Evolutionary conservation across 352 stramenopile genomes (phyloP).

Genomic region (Phytophthora sp.): DNA sequence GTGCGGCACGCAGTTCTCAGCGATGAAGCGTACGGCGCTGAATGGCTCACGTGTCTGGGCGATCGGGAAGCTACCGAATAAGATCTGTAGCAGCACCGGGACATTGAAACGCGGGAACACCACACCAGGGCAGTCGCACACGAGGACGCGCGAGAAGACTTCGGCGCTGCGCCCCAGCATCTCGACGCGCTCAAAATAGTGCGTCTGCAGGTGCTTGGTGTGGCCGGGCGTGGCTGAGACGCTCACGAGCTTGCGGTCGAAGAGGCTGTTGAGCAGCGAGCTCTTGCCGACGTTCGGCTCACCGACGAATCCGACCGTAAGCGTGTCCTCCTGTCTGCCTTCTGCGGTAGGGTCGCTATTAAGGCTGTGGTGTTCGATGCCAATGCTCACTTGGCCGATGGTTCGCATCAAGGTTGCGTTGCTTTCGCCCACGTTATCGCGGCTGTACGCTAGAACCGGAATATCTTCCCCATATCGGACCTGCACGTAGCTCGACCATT

Average conservation of each 20-base stretch:
- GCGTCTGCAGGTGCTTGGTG: constrained; percentile 86
- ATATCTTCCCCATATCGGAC: constrained; percentile 88
- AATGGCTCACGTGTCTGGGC: constrained; percentile 88
- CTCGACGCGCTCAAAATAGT: constrained; percentile 70
- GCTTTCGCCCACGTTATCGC: constrained; percentile 62
- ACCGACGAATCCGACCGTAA: constrained; percentile 96
- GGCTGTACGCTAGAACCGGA: constrained; percentile 76
- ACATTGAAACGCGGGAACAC: constrained; percentile 82
- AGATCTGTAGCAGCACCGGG: constrained; percentile 71
- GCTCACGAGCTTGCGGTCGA: constrained; percentile 79
- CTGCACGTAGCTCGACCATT: constrained; percentile 94
- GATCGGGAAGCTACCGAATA: constrained; percentile 87
- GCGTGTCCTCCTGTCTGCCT: constrained; percentile 92
- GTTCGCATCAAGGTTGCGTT: constrained; percentile 51
- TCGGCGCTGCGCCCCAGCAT: constrained; percentile 46
- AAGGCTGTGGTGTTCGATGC: constrained; percentile 29
- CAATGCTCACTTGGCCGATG: constrained; percentile 44
- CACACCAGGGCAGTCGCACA: constrained; percentile 84
- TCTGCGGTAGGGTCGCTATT: constrained; percentile 45
- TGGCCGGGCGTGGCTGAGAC: constrained; percentile 80
- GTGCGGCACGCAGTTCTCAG: constrained; percentile 77
- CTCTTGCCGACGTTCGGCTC: constrained; percentile 97
- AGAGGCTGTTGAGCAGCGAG: constrained; percentile 93
- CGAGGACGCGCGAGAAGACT: constrained; percentile 48
- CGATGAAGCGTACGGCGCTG: constrained; percentile 85